Percentiles rank a stretch among this genome's conserved stretches.
Evolutionary conservation across 2,329 filamentous ascomycete genomes (phyloP).

Genomic region (Sarocladium oryzae): DNA sequence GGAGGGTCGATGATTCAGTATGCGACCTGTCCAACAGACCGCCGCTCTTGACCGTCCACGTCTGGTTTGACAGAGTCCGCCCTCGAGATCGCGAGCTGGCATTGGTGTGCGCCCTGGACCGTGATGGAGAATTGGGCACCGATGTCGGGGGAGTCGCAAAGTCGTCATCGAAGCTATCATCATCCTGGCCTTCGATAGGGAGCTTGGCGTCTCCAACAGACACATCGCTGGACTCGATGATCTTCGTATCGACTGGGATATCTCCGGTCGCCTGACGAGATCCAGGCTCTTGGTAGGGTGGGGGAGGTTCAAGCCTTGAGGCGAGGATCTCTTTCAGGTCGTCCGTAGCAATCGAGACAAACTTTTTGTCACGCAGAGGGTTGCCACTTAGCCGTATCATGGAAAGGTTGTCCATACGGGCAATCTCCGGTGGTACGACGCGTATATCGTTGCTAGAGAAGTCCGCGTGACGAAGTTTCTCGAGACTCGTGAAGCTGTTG

Average conservation of each 20-base stretch:
- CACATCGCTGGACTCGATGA: background rate
- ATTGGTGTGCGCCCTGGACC: constrained; percentile 41
- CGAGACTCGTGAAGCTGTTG: constrained; percentile 61
- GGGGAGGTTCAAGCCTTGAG: constrained; percentile 56
- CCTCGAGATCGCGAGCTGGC: constrained; percentile 38
- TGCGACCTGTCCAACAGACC: constrained; percentile 65
- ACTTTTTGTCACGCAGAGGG: constrained; percentile 81
- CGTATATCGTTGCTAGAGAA: constrained; percentile 81
- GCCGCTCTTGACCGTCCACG: constrained; percentile 50
- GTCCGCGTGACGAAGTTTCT: constrained; percentile 68
- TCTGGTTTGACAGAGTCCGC: constrained; percentile 38
- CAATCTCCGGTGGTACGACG: constrained; percentile 67
- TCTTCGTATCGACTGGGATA: background rate
- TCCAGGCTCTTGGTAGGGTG: constrained; percentile 29
- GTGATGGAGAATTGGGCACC: constrained; percentile 41
- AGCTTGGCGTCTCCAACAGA: background rate
- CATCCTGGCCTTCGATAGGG: constrained; percentile 24
- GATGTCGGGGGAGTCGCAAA: constrained; percentile 54
- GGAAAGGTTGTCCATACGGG: constrained; percentile 69
- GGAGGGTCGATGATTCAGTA: constrained; percentile 54
- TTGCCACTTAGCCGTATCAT: constrained; percentile 81
- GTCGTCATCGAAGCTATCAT: constrained; percentile 40
- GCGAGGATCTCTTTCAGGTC: constrained; percentile 72
- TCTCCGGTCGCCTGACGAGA: background rate
- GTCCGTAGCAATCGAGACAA: constrained; percentile 70